Evolutionary conservation across 2,329 filamentous ascomycete genomes (phyloP).

Genomic region (Aspergillus proliferans): DNA sequence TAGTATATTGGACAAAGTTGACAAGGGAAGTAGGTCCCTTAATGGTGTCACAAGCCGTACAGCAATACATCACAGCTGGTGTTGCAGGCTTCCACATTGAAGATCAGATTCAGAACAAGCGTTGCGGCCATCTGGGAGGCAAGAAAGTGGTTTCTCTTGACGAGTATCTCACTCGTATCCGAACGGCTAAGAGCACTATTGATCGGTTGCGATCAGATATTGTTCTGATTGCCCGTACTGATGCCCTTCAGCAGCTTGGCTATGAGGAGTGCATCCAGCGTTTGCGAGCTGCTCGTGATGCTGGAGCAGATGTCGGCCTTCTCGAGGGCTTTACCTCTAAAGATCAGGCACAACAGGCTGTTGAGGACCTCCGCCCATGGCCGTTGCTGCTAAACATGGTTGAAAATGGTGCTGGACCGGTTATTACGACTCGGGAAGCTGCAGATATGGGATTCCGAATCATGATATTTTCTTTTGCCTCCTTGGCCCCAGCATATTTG

Average conservation of each 20-base stretch:
- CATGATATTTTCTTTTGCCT: conserved; percentile 38
- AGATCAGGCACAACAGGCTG: conserved; percentile 29
- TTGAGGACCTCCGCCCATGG: conserved; percentile 33
- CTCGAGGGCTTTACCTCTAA: conserved; percentile 36
- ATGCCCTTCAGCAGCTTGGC: conserved; percentile 32
- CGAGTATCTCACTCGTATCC: conserved; percentile 30
- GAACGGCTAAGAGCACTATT: conserved; percentile 30
- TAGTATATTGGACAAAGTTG: no score
- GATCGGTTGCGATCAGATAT: conserved; percentile 33
- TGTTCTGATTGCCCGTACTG: conserved; percentile 40
- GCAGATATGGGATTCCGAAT: conserved; percentile 38
- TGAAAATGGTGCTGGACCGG: conserved; percentile 35
- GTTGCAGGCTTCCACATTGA: conserved; percentile 54
- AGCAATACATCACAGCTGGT: conserved; percentile 46
- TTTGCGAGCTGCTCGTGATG: conserved; percentile 31
- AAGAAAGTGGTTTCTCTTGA: conserved; percentile 34
- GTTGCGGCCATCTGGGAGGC: conserved; percentile 35
- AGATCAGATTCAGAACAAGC: conserved; percentile 46
- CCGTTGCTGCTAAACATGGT: conserved; percentile 41
- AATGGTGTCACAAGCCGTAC: conserved; percentile 44
- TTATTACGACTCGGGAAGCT: conserved; percentile 33
- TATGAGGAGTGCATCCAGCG: conserved; percentile 37
- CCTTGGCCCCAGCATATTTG: conserved; percentile 31
- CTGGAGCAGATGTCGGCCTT: conserved; percentile 37
- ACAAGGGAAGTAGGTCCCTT: conserved; percentile 27